Percentiles rank a stretch among this genome's conserved stretches.
These are phyloP conservation scores for Hypoxylon trugodes DNA, from an alignment of 495 filamentous ascomycete genomes.

Conservation along the genomic window DNA sequence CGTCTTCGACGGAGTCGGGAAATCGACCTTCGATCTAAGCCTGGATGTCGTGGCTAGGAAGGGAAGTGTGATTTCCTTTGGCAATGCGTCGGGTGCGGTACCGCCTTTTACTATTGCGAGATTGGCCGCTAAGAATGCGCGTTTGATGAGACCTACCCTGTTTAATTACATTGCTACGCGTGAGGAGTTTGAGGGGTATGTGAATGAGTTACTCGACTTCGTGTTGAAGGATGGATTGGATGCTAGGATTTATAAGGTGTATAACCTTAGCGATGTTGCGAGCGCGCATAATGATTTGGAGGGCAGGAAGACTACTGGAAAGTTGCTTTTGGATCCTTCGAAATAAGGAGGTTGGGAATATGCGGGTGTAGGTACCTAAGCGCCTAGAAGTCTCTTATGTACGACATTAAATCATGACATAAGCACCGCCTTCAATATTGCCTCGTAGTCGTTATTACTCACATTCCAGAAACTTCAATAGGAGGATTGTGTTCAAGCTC, in stretches of 20 bases:
- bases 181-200: conserved; percentile 79
- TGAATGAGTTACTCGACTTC: conserved; percentile 76
- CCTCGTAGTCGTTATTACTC: too few relatives aligned
- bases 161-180: conserved; percentile 77
- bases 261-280: conserved; percentile 79
- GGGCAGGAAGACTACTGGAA: conserved; percentile 83
- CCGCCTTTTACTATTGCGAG: conserved; percentile 73
- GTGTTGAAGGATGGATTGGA: conserved; percentile 74
- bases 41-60: conserved; percentile 80
- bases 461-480: too few relatives aligned
- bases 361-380: background rate
- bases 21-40: conserved; percentile 84
- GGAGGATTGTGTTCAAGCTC: too few relatives aligned
- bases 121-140: conserved; percentile 81
- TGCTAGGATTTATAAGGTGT: conserved; percentile 79
- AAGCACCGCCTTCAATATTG: too few relatives aligned
- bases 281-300: conserved; percentile 85
- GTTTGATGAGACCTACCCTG: conserved; percentile 77
- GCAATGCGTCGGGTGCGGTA: conserved; percentile 84
- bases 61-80: conserved; percentile 85
- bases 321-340: conserved; percentile 64
- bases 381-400: too few relatives aligned
- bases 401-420: too few relatives aligned
- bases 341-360: conserved; percentile 30
- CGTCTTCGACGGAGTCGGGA: conserved; percentile 91